Conservation (phyloP, 2,329 filamentous ascomycete species). For the Aspergillus pseudotamarii region DNA sequence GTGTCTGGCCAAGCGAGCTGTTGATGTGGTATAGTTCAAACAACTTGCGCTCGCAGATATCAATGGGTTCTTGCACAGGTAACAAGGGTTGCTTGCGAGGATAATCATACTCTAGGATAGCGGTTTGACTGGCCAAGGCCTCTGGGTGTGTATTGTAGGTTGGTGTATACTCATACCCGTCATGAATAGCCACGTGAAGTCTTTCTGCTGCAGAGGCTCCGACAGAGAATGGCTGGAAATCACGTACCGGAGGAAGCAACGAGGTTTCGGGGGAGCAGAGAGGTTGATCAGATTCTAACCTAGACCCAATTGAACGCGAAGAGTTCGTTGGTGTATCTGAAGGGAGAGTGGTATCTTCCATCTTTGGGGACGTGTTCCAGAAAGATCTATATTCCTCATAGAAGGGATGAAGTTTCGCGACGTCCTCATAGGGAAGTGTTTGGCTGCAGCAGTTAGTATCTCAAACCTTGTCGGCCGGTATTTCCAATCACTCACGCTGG, state of each 20-base stretch:
- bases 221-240: background rate
- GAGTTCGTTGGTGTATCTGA: conserved; percentile 20
- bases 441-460: conserved; percentile 19
- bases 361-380: conserved; percentile 21
- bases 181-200: conserved; percentile 13
- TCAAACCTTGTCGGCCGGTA: background rate
- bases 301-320: conserved; percentile 14
- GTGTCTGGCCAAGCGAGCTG: conserved; percentile 3
- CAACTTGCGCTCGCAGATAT: background rate
- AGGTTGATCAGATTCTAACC: conserved; percentile 8
- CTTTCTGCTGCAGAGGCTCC: conserved; percentile 3
- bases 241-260: conserved; percentile 10
- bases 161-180: conserved; percentile 16
- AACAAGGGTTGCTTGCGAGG: conserved; percentile 2
- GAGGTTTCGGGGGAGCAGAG: conserved; percentile 14
- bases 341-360: conserved; percentile 11
- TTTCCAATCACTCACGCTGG: conserved; percentile 27
- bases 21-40: conserved; percentile 8
- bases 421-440: conserved; percentile 28
- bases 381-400: conserved; percentile 27
- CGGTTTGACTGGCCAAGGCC: conserved; percentile 15
- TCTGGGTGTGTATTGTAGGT: conserved; percentile 14
- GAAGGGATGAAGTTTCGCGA: conserved; percentile 31
- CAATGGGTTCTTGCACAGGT: conserved; percentile 5
- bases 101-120: conserved; percentile 15